Evolutionary conservation across 2,329 filamentous ascomycete genomes (phyloP).

Genomic region (Diaporthe helianthi): DNA sequence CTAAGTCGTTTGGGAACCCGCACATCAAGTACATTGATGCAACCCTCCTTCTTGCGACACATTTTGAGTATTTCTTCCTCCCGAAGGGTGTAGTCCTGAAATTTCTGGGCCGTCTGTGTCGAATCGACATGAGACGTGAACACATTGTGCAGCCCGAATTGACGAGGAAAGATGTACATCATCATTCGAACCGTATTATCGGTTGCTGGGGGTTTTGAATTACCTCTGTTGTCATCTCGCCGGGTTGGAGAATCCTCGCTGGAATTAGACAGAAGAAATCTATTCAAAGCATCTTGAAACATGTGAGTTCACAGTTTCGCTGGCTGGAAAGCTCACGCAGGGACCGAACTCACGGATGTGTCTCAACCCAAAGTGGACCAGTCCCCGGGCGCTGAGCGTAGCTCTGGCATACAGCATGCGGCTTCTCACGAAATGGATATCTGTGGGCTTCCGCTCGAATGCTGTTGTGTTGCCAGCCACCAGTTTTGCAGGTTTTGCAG

Average conservation of each 20-base stretch:
- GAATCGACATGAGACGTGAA: slow-evolving; percentile 75
- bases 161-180: slow-evolving; percentile 92
- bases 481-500: not conserved
- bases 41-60: slow-evolving; percentile 41
- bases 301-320: slow-evolving; percentile 2
- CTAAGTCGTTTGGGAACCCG: slow-evolving; percentile 72
- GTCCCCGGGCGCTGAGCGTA: slow-evolving; percentile 70
- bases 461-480: slow-evolving; percentile 20
- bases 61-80: slow-evolving; percentile 76
- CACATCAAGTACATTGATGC: slow-evolving; percentile 37
- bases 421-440: slow-evolving; percentile 79
- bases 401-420: slow-evolving; percentile 87
- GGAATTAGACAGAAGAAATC: slow-evolving; percentile 55
- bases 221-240: not conserved
- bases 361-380: slow-evolving; percentile 76
- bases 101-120: slow-evolving; percentile 72
- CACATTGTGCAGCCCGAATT: slow-evolving; percentile 92
- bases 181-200: slow-evolving; percentile 73
- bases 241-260: slow-evolving; percentile 26
- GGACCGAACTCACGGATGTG: slow-evolving; percentile 73
- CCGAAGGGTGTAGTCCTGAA: slow-evolving; percentile 85
- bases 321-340: not conserved
- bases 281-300: slow-evolving; percentile 77
- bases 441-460: slow-evolving; percentile 50
- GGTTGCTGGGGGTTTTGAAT: slow-evolving; percentile 44